Evolutionary conservation across 2,329 filamentous ascomycete species (phyloP), one percentile per base, ranked within the genome.

Genomic region (Hymenoscyphus fructigenus): DNA sequence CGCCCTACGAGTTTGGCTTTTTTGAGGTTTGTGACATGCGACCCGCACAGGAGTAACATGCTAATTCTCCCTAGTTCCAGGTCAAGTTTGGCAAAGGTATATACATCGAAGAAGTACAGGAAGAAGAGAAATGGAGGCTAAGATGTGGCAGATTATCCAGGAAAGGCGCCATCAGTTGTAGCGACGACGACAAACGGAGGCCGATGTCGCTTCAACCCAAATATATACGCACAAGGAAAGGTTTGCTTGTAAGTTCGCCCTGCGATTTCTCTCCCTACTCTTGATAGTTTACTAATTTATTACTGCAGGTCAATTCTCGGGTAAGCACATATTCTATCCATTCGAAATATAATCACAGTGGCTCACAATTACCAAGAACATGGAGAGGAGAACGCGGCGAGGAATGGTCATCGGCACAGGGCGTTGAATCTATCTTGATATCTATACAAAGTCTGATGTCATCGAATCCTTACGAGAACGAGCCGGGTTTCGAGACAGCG

Each of bases 391-490:
- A 97, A 74, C 85, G 87, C 17, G 92, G 93, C 63, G 95, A 98
- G 77, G 89, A 97, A 76, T 99, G 95, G 95, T 97, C 93, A 17
- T 93, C 93, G 17, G 95, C 94, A 0, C 95, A 98, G 76, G 94
- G 95, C 6, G 82, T 99, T 0, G 95, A 98, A 76, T 98, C 94
- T 0, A 92, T 98, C 59, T 79, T 99, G 58, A 86, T 98, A 61
- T 98, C 94, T 5, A 97, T 99, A 64, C 95, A 99, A 78, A 97
- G 93, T 76, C 82, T 99, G 56, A 93, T 99, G 90, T 97, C 93
- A 0, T 80, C 87, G 32, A 97, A 97, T 72, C 95, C 94, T 0
- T 98, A 97, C 78, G 92, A 95, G 75, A 97, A 98, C 72, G 95
- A 99, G 76, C 95, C 95, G 1, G 95, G 95, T 5, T 97, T 92